Evolutionary conservation across 116 monocot genomes (phyloP), one percentile per base, ranked within the genome.

Genomic region (Trichopus zeylanicus): DNA sequence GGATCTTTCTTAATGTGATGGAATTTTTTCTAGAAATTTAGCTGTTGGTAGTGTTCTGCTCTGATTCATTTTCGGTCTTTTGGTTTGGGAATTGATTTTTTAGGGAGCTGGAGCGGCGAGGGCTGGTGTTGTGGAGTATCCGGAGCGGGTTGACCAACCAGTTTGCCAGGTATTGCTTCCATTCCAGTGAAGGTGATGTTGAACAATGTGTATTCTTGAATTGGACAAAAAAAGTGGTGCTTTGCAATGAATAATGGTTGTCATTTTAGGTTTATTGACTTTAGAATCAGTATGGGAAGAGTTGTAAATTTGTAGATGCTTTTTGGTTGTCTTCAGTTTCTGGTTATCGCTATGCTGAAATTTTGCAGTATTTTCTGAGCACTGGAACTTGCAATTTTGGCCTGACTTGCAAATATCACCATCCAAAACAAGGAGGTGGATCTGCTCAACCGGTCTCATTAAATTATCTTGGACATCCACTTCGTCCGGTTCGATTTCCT

Each of bases 341-440:
- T 33, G 32, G 32, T 24, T 3, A 27, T 19, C 47, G 60, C 7
- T 20, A 49, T n/a, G n/a, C 24, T 22, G 1, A 25, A 20, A 7
- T 27, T 15, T 31, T 72, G 60, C 78, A 97, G 97, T 82, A 75
- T 64, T 97, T 72, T 64, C 27, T 97, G 72, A 91, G 75, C 78
- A 97, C 84, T 12, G 91, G 97, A 27, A 82, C 64, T 42, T 92
- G 92, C 71, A 92, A 81, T 61, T 92, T 69, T 79, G 87, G 92
- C 35, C 46, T 76, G 4, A 72, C 73, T 18, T 92, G 92, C 75
- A 92, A 87, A 52, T 92, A 81, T 62, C 76, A 92, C 56, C 92
- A 92, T 46, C 92, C 84, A 24, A 92, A 60, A 56, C 78, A 92
- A 52, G 70, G 66, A 33, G 69, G 57, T 34, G 82, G 70, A 30